Base-by-base conservation (phyloP, 768 basidiomycete genomes). In the Leccinum disarticulatum region DNA sequence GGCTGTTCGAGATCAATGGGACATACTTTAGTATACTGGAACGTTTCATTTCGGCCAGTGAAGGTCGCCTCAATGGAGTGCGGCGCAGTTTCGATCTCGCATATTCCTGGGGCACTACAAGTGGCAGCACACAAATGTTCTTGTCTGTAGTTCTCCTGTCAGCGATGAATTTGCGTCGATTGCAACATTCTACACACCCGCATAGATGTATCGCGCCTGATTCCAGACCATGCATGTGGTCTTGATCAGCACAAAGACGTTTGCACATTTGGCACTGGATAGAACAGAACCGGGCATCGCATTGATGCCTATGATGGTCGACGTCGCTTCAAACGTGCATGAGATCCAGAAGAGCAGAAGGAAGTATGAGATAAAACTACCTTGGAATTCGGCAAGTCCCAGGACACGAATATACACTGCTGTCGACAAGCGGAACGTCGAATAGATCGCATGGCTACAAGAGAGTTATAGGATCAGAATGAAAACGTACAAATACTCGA, bases 31-130 rank as follows among this genome's bases (percentile, higher is more conserved):
- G 87, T 87, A 54, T 84, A 87, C 64, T 83, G 80, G 64, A 86
- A 87, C 1, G 80, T 84, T 59, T 85, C 83, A 52, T 86, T 81
- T 58, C 69, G 74, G 0, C 86, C 87, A 0, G 79, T 80, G 62
- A 87, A 87, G 0, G 83, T 86, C 5, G 84, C 83, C 64, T 86
- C 81, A 35, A 87, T 79, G 0, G 84, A 81, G 54, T 82, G 80
- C 0, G 86, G 86, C 0, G 79, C 74, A 0, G 80, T 84, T 54
- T 86, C 80, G 17, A 87, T 86, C 50, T 85, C 76, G 57, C 86
- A 87, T 19, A 31, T 31, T 31, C 31, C 31, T 31, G 31, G 31
- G 10, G 31, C 31, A 31, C 3, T 31, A 31, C 31, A 87, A 3
- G 73, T 41, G 0, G 74, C 67, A 14, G 64, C 52, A 60, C 85